These are phyloP conservation scores for Rosa rugosa DNA, from an alignment of 306 rosid genomes.

Conservation along the genomic window DNA sequence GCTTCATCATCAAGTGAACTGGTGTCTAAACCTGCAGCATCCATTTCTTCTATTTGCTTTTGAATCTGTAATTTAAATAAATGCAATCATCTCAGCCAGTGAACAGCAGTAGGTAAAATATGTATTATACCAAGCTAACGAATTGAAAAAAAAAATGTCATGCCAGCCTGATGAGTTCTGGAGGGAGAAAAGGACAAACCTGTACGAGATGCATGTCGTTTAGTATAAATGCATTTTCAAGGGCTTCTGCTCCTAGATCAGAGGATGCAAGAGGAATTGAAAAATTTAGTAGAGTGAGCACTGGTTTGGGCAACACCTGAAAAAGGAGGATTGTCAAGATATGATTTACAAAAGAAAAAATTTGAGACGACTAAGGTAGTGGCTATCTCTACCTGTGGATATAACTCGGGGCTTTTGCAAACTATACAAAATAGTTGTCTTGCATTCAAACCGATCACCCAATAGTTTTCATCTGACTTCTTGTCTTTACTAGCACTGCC, in stretches of 20 bases:
- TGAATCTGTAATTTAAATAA: slow-evolving; percentile 56
- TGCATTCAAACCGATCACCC: slow-evolving; percentile 85
- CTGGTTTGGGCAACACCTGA: slow-evolving; percentile 88
- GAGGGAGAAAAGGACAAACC: slow-evolving; percentile 46
- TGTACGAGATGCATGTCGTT: slow-evolving; percentile 69
- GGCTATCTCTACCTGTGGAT: slow-evolving; percentile 64
- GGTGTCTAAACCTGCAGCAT: slow-evolving; percentile 57
- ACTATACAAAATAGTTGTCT: slow-evolving; percentile 77
- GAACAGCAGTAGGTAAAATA: slow-evolving; percentile 14
- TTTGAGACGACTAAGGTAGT: slow-evolving; percentile 14
- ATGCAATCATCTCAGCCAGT: slow-evolving; percentile 10
- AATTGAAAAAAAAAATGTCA: not conserved
- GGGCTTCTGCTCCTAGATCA: slow-evolving; percentile 86
- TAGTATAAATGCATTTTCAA: slow-evolving; percentile 79
- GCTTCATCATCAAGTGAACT: slow-evolving; percentile 75
- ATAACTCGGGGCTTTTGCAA: slow-evolving; percentile 66
- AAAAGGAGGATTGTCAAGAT: slow-evolving; percentile 26
- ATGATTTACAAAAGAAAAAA: slow-evolving; percentile 16
- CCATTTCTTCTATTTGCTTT: slow-evolving; percentile 72
- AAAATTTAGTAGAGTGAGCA: slow-evolving; percentile 65
- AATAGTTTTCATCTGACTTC: slow-evolving; percentile 71
- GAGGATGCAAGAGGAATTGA: slow-evolving; percentile 91
- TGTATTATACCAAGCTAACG: slow-evolving; percentile 12
- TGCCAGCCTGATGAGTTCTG: slow-evolving; percentile 21
- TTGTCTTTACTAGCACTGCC: slow-evolving; percentile 77